Evolutionary conservation across 495 filamentous ascomycete genomes (phyloP).

Genomic region (Neurospora sp.): DNA sequence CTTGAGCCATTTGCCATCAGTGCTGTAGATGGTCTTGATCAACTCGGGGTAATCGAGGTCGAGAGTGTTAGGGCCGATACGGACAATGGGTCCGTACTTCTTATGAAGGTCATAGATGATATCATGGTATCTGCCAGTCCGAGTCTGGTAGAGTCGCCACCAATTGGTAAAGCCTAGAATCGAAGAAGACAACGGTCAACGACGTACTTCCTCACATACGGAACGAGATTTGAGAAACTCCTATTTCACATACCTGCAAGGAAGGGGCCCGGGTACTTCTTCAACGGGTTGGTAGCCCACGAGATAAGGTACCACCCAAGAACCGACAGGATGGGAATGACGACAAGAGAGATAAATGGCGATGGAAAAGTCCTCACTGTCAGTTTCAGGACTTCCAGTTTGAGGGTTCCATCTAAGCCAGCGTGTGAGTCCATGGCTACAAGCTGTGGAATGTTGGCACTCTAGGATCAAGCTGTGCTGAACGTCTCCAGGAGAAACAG

Average conservation of each 20-base stretch:
- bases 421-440: background rate
- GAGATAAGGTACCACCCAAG: background rate
- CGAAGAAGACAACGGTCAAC: background rate
- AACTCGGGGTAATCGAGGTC: constrained; percentile 33
- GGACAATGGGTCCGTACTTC: constrained; percentile 42
- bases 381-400: background rate
- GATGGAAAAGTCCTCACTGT: background rate
- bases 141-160: constrained; percentile 24
- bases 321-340: background rate
- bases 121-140: constrained; percentile 17
- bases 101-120: constrained; percentile 29
- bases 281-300: constrained; percentile 4
- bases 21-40: constrained; percentile 28
- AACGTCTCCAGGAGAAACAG: background rate
- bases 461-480: background rate
- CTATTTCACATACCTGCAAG: constrained; percentile 9
- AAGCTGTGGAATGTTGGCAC: background rate
- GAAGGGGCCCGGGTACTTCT: constrained; percentile 7
- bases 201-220: background rate
- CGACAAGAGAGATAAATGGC: background rate
- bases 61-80: constrained; percentile 41
- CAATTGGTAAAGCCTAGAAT: constrained; percentile 25
- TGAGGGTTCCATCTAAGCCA: background rate
- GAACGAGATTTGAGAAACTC: background rate
- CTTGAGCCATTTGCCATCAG: constrained; percentile 19